Base-by-base conservation (phyloP, 2,329 filamentous ascomycete species). In the Colletotrichum sp. region DNA sequence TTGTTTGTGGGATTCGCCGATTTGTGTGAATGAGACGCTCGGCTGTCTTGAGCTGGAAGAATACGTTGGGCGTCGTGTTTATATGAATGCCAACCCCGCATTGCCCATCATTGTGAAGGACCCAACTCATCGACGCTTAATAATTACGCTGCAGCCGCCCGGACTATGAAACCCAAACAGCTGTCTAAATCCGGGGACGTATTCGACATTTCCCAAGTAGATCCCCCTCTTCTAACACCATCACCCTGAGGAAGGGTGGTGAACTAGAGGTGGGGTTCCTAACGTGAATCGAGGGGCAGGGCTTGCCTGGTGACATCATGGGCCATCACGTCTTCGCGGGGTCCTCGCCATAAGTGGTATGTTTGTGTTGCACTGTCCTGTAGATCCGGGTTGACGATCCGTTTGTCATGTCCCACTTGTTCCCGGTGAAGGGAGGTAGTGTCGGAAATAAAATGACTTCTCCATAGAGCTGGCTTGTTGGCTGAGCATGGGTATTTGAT, bases 271-370 rank as follows among this genome's bases (percentile, higher is more conserved):
- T 43, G 55, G 55, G 64, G 69, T 59, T n/a, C 18, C n/a, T 67
- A 8, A 65, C 5, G 15, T 55, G 12, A 65, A 57, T 64, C 51
- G 36, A 70, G 61, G 69, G 69, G 36, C 47, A 68, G 65, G n/a
- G 31, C 34, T 29, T 12, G 33, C 8, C 62, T 27, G 18, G 59
- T 72, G 70, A 72, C 70, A 73, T 73, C 65, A 72, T 68, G 33
- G 54, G 47, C 34, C 65, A 72, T 62, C 70, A 73, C 66, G 70
- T 61, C 66, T 59, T 34, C 34, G 57, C 12, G 27, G 38, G 66
- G 34, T 8, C 12, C 31, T 29, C 9, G 24, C 64, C 27, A 33
- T 58, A 33, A 21, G 13, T 43, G 51, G 29, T 38, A 9, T 62
- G 65, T 63, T 33, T 31, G 15, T 34, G 21, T 29, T 62, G 38